phyloP scores from a whole-genome alignment of 1,284 basidiomycete species.

The Trametes hirsuta region DNA sequence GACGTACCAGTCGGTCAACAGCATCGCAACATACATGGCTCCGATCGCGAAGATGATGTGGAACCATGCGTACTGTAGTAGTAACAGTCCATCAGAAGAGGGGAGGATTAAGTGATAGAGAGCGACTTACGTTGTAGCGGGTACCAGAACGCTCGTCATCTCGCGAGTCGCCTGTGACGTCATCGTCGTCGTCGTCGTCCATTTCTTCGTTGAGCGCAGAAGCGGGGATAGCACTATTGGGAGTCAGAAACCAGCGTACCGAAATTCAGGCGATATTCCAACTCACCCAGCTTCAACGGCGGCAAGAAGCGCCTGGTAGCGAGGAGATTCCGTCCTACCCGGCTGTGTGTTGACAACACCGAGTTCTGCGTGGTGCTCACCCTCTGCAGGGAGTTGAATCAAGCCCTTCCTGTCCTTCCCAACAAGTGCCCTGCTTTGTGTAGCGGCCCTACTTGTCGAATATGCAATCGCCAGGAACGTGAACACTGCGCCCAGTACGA shows the following conservation, averaged over 20 bases:
- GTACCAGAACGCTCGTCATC: conserved; percentile 97
- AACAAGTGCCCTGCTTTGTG: conserved; percentile 89
- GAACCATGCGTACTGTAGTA: conserved; percentile 91
- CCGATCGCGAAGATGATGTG: conserved; percentile 97
- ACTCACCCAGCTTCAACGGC: conserved; percentile 92
- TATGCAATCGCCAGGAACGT: conserved; percentile 99
- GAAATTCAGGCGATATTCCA: not conserved
- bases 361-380: conserved; percentile 64
- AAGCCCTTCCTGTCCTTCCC: conserved; percentile 71
- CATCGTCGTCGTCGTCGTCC: conserved; percentile 73
- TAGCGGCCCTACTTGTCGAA: conserved; percentile 94
- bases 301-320: conserved; percentile 94
- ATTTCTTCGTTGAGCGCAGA: conserved; percentile 89
- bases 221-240: conserved; percentile 83
- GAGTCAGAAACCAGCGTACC: not conserved
- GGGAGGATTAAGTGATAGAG: not conserved
- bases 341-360: conserved; percentile 87
- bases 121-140: conserved; percentile 83
- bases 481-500: conserved; percentile 91
- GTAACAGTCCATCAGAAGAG: not conserved
- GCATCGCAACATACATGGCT: conserved; percentile 97
- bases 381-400: conserved; percentile 64
- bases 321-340: conserved; percentile 81
- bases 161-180: conserved; percentile 68
- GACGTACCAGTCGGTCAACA: conserved; percentile 96